Percentiles rank a stretch among this genome's conserved stretches.
These are phyloP conservation scores for Pichia sp. DNA, from an alignment of 1,139 yeast genomes.

Conservation along the genomic window DNA sequence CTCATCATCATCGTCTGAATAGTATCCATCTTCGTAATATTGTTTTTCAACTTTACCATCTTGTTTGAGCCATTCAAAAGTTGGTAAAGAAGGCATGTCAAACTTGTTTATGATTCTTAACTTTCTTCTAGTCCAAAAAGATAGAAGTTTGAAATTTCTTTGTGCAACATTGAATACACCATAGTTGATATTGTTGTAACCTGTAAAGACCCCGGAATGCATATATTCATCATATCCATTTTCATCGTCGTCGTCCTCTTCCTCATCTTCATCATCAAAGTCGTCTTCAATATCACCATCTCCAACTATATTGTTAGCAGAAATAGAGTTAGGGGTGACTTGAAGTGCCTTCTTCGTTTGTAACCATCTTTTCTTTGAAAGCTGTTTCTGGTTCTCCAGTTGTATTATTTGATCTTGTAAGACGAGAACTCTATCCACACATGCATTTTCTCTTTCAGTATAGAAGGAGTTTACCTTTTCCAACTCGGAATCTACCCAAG, in stretches of 20 bases:
- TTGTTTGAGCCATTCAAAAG: conserved; percentile 39
- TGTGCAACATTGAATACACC: conserved; percentile 17
- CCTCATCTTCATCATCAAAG: conserved; percentile 12
- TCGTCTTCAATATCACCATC: conserved; percentile 12
- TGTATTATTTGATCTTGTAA: conserved; percentile 67
- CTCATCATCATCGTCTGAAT: conserved; percentile 22
- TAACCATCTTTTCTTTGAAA: conserved; percentile 22
- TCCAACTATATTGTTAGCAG: conserved; percentile 3
- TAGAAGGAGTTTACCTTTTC: conserved; percentile 59
- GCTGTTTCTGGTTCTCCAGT: conserved; percentile 50
- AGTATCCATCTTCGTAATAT: conserved; percentile 33
- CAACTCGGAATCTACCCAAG: conserved; percentile 61
- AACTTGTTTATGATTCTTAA: conserved; percentile 38
- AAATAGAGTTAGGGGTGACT: not conserved
- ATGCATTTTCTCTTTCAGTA: conserved; percentile 55
- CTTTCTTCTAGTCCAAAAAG: conserved; percentile 29
- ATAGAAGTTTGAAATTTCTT: conserved; percentile 20
- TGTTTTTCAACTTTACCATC: conserved; percentile 32
- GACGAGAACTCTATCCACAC: conserved; percentile 53
- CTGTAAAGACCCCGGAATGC: not conserved
- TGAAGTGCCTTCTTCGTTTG: conserved; percentile 9
- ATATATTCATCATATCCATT: conserved; percentile 13
- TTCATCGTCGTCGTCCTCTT: conserved; percentile 14
- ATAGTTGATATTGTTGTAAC: conserved; percentile 1
- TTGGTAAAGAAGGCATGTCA: conserved; percentile 59